Conservation (phyloP, 1,139 yeast genomes). For the Candida labiduridarum region DNA sequence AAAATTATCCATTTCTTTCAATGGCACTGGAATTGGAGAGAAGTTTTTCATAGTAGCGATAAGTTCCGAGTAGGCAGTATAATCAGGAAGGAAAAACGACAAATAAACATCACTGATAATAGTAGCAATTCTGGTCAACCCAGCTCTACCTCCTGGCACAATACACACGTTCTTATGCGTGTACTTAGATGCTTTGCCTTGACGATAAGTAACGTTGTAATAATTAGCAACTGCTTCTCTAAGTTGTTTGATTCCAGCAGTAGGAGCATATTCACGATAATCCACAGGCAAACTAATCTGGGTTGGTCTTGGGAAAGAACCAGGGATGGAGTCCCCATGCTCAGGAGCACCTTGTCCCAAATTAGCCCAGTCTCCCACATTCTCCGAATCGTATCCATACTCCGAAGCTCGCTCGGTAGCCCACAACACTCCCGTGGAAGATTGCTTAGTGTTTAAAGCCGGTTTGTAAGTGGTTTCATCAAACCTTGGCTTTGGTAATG, state of each 20-base stretch:
- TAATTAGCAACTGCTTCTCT: constrained; percentile 65
- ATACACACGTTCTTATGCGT: constrained; percentile 68
- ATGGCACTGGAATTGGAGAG: constrained; percentile 69
- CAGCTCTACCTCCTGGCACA: constrained; percentile 74
- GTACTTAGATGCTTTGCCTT: constrained; percentile 53
- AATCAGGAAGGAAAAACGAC: constrained; percentile 67
- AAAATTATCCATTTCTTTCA: constrained; percentile 61
- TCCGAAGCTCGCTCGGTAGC: constrained; percentile 67
- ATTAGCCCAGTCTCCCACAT: constrained; percentile 61
- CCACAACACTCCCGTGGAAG: constrained; percentile 73
- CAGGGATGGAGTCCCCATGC: constrained; percentile 63
- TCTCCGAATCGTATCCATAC: constrained; percentile 54
- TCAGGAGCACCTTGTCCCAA: constrained; percentile 76
- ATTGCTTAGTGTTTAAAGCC: constrained; percentile 62
- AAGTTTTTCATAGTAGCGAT: constrained; percentile 65
- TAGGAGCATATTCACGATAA: constrained; percentile 64
- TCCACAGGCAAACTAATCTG: constrained; percentile 53
- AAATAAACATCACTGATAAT: constrained; percentile 63
- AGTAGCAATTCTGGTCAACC: constrained; percentile 67
- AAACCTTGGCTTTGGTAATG: constrained; percentile 51
- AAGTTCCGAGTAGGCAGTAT: constrained; percentile 77
- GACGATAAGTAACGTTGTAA: constrained; percentile 60
- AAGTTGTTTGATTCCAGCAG: constrained; percentile 61
- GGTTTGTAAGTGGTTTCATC: constrained; percentile 55
- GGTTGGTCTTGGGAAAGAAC: constrained; percentile 61